Evolutionary conservation across 2,329 filamentous ascomycete species (phyloP).

Genomic region (Hymenoscyphus fructigenus): DNA sequence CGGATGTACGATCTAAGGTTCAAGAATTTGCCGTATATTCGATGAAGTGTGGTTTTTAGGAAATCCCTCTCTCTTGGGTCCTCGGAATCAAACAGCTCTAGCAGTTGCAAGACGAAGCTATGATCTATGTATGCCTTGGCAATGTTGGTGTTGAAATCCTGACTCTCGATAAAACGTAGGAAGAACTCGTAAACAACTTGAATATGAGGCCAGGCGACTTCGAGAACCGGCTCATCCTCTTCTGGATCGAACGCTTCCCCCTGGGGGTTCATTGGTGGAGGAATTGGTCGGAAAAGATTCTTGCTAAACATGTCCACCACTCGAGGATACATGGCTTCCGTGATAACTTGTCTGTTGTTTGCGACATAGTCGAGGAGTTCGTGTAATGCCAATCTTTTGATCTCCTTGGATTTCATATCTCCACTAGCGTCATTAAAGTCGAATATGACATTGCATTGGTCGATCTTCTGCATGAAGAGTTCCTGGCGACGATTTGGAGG

Average conservation of each 20-base stretch:
- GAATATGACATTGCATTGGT: constrained; percentile 99
- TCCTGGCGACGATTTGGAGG: constrained; percentile 92
- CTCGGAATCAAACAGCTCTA: constrained; percentile 98
- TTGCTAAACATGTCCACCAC: constrained; percentile 99
- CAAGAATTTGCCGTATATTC: constrained; percentile 98
- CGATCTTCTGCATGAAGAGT: constrained; percentile 99
- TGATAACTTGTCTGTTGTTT: constrained; percentile 97
- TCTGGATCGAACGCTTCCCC: constrained; percentile 98
- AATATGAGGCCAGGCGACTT: constrained; percentile 98
- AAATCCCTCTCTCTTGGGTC: constrained; percentile 96
- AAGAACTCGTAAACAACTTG: constrained; percentile 99
- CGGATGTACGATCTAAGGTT: constrained; percentile 97
- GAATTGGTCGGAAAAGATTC: constrained; percentile 95
- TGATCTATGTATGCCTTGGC: constrained; percentile 99
- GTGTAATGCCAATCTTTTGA: constrained; percentile 93
- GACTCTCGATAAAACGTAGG: constrained; percentile 96
- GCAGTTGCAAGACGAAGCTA: constrained; percentile 89
- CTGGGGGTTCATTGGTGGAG: constrained; percentile 94
- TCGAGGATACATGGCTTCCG: constrained; percentile 96
- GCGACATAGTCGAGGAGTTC: constrained; percentile 97
- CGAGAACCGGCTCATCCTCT: constrained; percentile 95
- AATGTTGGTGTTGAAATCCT: constrained; percentile 99
- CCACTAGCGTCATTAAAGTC: constrained; percentile 98
- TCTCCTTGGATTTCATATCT: constrained; percentile 99
- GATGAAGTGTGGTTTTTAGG: constrained; percentile 93